phyloP scores from a whole-genome alignment of 371 early-diverging fungal species.

The Rozella allomycis region DNA sequence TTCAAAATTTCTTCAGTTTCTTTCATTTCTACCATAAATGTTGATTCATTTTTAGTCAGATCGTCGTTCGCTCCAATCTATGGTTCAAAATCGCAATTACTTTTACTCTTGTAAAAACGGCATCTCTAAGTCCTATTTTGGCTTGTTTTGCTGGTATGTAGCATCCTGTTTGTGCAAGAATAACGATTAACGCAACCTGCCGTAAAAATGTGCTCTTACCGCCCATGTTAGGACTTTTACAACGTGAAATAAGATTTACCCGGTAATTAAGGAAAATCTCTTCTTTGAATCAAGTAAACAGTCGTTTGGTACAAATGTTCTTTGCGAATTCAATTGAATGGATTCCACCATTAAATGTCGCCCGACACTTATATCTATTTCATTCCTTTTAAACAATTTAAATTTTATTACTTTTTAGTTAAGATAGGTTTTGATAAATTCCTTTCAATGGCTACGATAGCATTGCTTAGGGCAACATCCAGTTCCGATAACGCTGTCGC shows the following conservation, averaged over 20 bases:
- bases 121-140: conserved; percentile 9
- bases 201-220: conserved; percentile 84
- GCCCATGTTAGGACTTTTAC: conserved; percentile 91
- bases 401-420: no score
- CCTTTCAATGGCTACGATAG: no score
- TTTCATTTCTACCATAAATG: conserved; percentile 96
- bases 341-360: no score
- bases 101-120: conserved; percentile 11
- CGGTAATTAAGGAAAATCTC: neutral
- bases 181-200: conserved; percentile 36
- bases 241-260: neutral
- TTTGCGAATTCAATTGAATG: no score
- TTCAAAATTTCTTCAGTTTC: conserved; percentile 76
- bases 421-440: no score
- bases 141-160: conserved; percentile 13
- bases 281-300: neutral
- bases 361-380: no score
- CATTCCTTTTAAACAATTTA: no score
- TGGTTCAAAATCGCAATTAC: no score
- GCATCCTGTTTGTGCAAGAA: conserved; percentile 19
- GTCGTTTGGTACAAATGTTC: no score
- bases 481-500: no score
- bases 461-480: no score
- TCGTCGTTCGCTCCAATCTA: conserved; percentile 16
- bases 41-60: conserved; percentile 60